Evolutionary conservation across 768 basidiomycete genomes (phyloP).

Genomic region (Sarcodon sp.): DNA sequence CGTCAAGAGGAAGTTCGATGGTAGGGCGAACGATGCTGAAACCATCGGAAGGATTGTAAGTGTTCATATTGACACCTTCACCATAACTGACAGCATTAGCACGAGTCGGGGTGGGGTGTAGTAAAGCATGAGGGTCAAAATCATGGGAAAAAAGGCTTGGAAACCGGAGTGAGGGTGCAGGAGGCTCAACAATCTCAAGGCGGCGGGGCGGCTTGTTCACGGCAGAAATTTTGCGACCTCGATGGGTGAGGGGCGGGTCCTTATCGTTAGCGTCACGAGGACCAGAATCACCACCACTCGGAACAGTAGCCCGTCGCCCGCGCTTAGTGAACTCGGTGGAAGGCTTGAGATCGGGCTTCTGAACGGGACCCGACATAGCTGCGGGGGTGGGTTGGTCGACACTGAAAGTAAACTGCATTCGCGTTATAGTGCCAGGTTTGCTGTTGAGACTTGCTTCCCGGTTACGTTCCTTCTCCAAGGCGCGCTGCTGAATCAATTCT

Average conservation of each 20-base stretch:
- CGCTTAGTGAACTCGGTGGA: slow-evolving; percentile 44
- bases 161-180: slow-evolving; percentile 40
- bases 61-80: slow-evolving; percentile 42
- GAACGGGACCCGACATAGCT: slow-evolving; percentile 30
- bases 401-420: slow-evolving; percentile 87
- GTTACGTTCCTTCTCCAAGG: slow-evolving; percentile 69
- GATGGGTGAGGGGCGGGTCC: slow-evolving; percentile 24
- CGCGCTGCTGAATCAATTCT: slow-evolving; percentile 71
- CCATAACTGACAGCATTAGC: slow-evolving; percentile 66
- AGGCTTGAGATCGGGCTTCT: slow-evolving; percentile 57
- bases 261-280: slow-evolving; percentile 14
- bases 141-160: slow-evolving; percentile 62
- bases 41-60: slow-evolving; percentile 30
- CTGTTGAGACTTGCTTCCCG: slow-evolving; percentile 52
- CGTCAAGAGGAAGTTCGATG: slow-evolving; percentile 79
- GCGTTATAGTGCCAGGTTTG: slow-evolving; percentile 62
- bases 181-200: slow-evolving; percentile 1
- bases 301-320: slow-evolving; percentile 22
- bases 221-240: slow-evolving; percentile 15
- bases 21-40: slow-evolving; percentile 65
- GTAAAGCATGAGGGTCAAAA: slow-evolving; percentile 68
- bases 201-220: neutral
- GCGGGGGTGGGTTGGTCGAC: slow-evolving; percentile 54
- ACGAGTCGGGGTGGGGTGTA: slow-evolving; percentile 55
- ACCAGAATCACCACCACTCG: slow-evolving; percentile 13